phyloP scores from a whole-genome alignment of 2,329 filamentous ascomycete genomes.

The Verticillium nonalfalfae region DNA sequence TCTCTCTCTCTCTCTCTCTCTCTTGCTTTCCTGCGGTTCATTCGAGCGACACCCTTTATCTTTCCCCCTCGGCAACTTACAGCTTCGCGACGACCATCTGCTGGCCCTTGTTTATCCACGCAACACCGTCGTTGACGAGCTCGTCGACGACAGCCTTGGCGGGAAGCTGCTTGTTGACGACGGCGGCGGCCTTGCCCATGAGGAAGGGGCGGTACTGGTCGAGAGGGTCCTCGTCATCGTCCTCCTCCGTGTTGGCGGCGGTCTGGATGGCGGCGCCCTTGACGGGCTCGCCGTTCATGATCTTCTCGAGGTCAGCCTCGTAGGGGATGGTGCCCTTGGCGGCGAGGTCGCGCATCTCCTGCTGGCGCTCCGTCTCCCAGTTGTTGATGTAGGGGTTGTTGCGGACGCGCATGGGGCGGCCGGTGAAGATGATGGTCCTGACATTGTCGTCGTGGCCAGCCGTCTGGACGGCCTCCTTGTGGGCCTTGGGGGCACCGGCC shows the following conservation, averaged over 20 bases:
- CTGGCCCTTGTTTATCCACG: constrained; percentile 61
- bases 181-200: constrained; percentile 95
- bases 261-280: constrained; percentile 43
- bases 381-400: constrained; percentile 90
- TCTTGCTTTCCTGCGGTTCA: too few relatives aligned
- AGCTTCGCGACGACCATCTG: constrained; percentile 61
- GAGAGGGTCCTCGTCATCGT: constrained; percentile 77
- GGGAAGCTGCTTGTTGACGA: constrained; percentile 85
- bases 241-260: constrained; percentile 56
- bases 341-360: constrained; percentile 90
- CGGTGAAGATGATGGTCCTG: constrained; percentile 97
- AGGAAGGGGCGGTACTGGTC: constrained; percentile 87
- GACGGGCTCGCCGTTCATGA: constrained; percentile 33
- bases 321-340: constrained; percentile 86
- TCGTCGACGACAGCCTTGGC: constrained; percentile 94
- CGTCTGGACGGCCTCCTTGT: constrained; percentile 93
- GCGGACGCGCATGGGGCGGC: constrained; percentile 86
- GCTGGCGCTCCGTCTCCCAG: constrained; percentile 88
- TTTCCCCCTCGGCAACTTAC: constrained; percentile 31
- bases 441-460: constrained; percentile 93
- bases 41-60: too few relatives aligned
- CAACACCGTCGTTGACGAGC: constrained; percentile 77
- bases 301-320: constrained; percentile 86
- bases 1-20: too few relatives aligned
- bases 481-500: constrained; percentile 84